These are phyloP conservation scores for Hyaloscypha bicolor DNA, from an alignment of 495 filamentous ascomycete species.

Conservation along the genomic window DNA sequence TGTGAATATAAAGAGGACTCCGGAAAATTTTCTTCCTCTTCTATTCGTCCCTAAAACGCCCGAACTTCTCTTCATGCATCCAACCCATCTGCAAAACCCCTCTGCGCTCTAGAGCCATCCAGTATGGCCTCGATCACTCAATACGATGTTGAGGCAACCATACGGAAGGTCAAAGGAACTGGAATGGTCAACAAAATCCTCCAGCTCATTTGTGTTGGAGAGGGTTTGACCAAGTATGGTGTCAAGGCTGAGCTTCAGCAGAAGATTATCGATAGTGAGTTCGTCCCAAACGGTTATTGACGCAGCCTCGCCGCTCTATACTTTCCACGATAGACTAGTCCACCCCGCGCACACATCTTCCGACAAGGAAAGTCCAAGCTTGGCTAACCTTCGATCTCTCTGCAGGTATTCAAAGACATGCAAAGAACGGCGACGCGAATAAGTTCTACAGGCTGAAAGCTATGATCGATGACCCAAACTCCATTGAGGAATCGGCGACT, in stretches of 20 bases:
- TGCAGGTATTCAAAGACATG: slow-evolving; percentile 19
- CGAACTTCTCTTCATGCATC: slow-evolving; percentile 17
- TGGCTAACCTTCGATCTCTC: not conserved
- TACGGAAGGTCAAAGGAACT: slow-evolving; percentile 34
- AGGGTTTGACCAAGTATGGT: slow-evolving; percentile 72
- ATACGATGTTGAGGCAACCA: slow-evolving; percentile 46
- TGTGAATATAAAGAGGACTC: not conserved
- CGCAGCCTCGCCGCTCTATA: slow-evolving; percentile 1
- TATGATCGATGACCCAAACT: slow-evolving; percentile 36
- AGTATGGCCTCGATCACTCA: slow-evolving; percentile 32
- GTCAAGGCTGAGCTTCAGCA: slow-evolving; percentile 78
- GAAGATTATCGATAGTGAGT: slow-evolving; percentile 77
- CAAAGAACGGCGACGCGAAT: slow-evolving; percentile 34
- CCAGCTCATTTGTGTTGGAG: slow-evolving; percentile 68
- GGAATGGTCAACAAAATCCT: slow-evolving; percentile 68
- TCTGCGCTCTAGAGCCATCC: not conserved
- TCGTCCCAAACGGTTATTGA: slow-evolving; percentile 5
- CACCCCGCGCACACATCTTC: not conserved
- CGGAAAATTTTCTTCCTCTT: not conserved
- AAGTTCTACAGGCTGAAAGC: slow-evolving; percentile 39
- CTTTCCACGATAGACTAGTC: not conserved
- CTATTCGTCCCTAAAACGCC: not conserved
- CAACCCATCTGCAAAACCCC: not conserved
- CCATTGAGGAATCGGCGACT: not conserved
- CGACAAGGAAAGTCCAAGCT: not conserved